Evolutionary conservation across 805 yeast genomes (phyloP), one percentile per base, ranked within the genome.

Genomic region (Myxozyma neglecta): DNA sequence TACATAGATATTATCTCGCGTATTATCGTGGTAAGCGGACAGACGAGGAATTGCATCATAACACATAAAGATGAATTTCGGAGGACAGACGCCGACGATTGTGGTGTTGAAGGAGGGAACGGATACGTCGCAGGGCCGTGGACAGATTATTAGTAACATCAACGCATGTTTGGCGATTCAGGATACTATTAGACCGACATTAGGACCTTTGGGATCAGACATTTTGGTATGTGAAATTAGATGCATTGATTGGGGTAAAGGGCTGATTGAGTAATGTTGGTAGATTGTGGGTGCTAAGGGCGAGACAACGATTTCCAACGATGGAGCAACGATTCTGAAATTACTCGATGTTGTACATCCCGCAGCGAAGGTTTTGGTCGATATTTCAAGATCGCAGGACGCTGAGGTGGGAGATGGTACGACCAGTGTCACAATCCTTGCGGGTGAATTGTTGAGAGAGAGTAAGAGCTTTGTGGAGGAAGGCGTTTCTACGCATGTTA

Each of bases 381-480:
- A 96, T 73, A 88, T 94, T 59, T 88, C 97, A 53, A 87, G 94
- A 74, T 93, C 96, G 20, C 99, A 94, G 79, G 99, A 94, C 75
- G 97, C 96, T 63, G 97, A 93, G 75, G 97, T 93, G 68, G 98
- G 98, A 63, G 98, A 94, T 73, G 99, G 99, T 69, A 94, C 99
- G 46, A 93, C 99, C 0, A 88, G 97, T 32, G 99, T 96, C 37
- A 91, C 97, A 0, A 89, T 94, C 11, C 78, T 93, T 60, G 86
- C 93, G 47, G 92, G 97, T 9, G 98, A 94, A 76, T 81, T 94
- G 61, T 80, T 94, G 68, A 90, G 90, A 73, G 98, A 94, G 76
- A 85, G 92, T 67, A 91, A 90, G 72, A 77, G 83, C 49, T 94
- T 93, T 73, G 89, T 94, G 63, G 99, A 94, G 76, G 99, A 94